Conservation (phyloP, 148 eudicot species). For the Cornus kousa region DNA sequence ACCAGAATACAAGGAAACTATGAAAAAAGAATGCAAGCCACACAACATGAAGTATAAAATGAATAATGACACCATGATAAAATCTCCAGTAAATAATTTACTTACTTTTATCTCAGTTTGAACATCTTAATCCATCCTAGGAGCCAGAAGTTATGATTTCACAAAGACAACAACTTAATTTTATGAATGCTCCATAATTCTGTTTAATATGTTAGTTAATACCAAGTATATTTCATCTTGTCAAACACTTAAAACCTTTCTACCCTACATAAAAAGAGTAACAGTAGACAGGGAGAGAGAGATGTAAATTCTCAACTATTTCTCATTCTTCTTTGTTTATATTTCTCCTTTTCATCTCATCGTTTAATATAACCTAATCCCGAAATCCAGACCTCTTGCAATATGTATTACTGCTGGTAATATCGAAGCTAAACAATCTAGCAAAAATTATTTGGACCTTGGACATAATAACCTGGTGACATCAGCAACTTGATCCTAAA, state of each 20-base stretch:
- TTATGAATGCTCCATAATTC: neutral
- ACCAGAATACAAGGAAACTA: neutral
- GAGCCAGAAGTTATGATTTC: slow-evolving; percentile 7
- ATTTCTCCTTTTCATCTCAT: neutral
- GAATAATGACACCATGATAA: neutral
- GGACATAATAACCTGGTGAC: neutral
- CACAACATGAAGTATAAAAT: neutral
- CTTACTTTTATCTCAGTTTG: neutral
- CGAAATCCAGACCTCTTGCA: neutral
- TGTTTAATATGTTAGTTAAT: no score
- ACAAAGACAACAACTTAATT: neutral
- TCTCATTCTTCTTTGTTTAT: neutral
- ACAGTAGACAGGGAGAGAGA: neutral
- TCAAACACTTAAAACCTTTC: neutral
- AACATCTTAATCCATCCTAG: neutral
- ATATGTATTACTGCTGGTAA: neutral
- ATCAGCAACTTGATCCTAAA: neutral
- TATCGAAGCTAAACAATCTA: neutral
- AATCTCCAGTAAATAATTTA: neutral
- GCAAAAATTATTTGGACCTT: neutral
- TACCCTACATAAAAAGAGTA: neutral
- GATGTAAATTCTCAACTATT: neutral
- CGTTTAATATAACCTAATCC: neutral
- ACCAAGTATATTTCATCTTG: neutral
- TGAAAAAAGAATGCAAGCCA: neutral